Conservation (phyloP, 1,139 yeast genomes). For the Candida anutae region DNA sequence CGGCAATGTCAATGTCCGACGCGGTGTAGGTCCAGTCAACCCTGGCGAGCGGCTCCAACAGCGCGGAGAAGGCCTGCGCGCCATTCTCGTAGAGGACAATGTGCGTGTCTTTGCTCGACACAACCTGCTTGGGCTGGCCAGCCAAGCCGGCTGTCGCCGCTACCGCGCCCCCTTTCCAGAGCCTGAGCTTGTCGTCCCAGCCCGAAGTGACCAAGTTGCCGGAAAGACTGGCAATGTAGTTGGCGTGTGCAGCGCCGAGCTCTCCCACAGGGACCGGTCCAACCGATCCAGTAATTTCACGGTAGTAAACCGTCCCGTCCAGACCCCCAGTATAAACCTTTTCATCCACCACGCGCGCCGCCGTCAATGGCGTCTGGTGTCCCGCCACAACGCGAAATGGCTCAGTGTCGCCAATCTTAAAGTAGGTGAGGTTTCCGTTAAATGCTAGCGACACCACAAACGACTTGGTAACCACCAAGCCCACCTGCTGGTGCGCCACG, state of each 20-base stretch:
- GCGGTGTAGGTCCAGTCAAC: constrained; percentile 28
- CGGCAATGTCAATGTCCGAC: constrained; percentile 28
- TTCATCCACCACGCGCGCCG: constrained; percentile 19
- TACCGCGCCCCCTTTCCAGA: constrained; percentile 27
- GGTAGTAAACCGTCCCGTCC: constrained; percentile 66
- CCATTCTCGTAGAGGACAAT: constrained; percentile 45
- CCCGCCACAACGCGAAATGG: constrained; percentile 52
- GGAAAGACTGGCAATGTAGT: constrained; percentile 45
- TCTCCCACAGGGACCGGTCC: constrained; percentile 22
- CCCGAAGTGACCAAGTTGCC: constrained; percentile 48
- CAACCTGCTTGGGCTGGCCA: constrained; percentile 59
- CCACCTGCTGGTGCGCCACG: constrained; percentile 68
- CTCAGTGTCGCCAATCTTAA: constrained; percentile 26
- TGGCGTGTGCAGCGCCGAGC: constrained; percentile 40
- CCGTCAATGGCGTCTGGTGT: constrained; percentile 76
- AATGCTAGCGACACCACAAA: constrained; percentile 59
- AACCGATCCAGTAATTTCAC: constrained; percentile 33
- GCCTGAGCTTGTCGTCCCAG: constrained; percentile 81
- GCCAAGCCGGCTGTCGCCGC: constrained; percentile 25
- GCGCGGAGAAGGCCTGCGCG: constrained; percentile 25
- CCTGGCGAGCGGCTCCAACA: constrained; percentile 14
- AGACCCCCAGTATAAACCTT: constrained; percentile 63
- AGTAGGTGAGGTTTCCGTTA: constrained; percentile 64
- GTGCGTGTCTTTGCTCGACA: constrained; percentile 18
- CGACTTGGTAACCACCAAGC: constrained; percentile 59